Evolutionary conservation across 306 rosid species (phyloP), one percentile per base, ranked within the genome.

Genomic region (Begonia fuchsioides): DNA sequence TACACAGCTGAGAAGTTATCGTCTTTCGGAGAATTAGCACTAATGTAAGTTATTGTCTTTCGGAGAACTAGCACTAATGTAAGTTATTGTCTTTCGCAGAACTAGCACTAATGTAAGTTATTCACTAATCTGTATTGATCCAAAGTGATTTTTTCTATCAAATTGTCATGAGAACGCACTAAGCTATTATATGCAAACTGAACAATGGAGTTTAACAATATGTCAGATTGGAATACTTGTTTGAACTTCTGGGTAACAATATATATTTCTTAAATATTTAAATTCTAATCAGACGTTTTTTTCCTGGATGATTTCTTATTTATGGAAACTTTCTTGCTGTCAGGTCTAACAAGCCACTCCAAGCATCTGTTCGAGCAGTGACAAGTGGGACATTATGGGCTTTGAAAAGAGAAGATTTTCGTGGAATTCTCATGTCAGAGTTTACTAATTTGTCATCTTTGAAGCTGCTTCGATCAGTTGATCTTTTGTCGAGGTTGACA

Each of bases 301-400:
- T 26, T 26, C 8, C 35, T 26, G 35, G 35, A 8, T 26, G 35
- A 26, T 26, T 26, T 26, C 35, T 26, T 26, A 1, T 26, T 26
- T 0, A 26, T 26, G 35, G 35, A 26, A 26, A 4, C 35, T 26
- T 26, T 26, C 35, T 3, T 5, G 35, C 35, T 72, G 18, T n/a
- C 79, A 82, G 98, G 98, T 75, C 82, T 63, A 92, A 92, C 71
- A 92, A 90, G 67, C 98, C 98, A 41, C 94, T 92, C 52, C 98
- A 92, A 67, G 96, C 98, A 54, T 92, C 98, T 15, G 98, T 92
- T 15, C 83, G 86, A 52, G 96, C 98, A 9, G 98, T 92, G 54
- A 82, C 98, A 44, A 61, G 75, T 52, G 96, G 98, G 61, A 92
- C 96, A 20, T 94, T 92, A 32, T 85, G 98, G 98, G 81, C 98